phyloP scores from a whole-genome alignment of 345 rosid species.

The Theobroma cacao region DNA sequence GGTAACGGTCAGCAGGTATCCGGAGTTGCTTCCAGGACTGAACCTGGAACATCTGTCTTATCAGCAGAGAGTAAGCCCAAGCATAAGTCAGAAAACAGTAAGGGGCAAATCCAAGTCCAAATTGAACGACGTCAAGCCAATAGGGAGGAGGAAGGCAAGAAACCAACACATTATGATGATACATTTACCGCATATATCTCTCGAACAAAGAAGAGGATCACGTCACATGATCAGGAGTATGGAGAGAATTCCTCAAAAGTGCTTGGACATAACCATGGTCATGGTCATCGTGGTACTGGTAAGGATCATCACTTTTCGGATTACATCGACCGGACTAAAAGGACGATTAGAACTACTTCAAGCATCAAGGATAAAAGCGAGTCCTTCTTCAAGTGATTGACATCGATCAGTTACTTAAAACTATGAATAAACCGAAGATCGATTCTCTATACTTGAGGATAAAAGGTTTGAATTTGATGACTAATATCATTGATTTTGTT shows the following conservation, averaged over 20 bases:
- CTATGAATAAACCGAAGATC: background rate
- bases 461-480: background rate
- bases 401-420: background rate
- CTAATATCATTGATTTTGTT: background rate
- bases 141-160: slow-evolving; percentile 2
- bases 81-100: background rate
- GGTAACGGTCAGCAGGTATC: background rate
- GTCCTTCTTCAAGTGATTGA: background rate
- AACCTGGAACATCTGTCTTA: background rate
- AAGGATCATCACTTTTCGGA: slow-evolving; percentile 13
- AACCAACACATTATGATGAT: slow-evolving; percentile 21
- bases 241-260: background rate
- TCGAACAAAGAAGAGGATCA: slow-evolving; percentile 26
- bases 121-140: background rate
- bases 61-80: background rate
- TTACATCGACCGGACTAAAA: slow-evolving; percentile 4
- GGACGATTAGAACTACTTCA: background rate
- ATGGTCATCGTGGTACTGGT: background rate
- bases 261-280: background rate
- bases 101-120: background rate
- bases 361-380: slow-evolving; percentile 7
- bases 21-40: background rate
- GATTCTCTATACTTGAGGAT: background rate
- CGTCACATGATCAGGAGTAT: slow-evolving; percentile 16
- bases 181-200: slow-evolving; percentile 25